These are phyloP conservation scores for Clonostachys byssicola DNA, from an alignment of 2,329 filamentous ascomycete species.

Conservation along the genomic window DNA sequence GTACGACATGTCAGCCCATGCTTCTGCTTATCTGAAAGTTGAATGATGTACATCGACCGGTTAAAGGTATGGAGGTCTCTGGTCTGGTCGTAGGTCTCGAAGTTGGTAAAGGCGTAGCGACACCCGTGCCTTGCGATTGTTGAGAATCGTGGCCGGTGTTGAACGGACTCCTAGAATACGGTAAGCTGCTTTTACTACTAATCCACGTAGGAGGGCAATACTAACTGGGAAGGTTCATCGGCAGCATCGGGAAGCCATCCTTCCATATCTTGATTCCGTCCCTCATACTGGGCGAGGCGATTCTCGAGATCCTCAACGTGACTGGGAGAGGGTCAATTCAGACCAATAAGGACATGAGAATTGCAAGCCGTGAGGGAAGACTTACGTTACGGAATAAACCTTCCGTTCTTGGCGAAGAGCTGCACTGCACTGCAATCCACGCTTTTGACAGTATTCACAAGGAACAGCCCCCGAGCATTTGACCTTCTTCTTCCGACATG, in stretches of 20 bases:
- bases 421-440: neutral
- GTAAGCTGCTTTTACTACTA: neutral
- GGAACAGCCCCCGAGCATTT: neutral
- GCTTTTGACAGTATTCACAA: neutral
- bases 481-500: too few species aligned
- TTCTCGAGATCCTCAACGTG: neutral
- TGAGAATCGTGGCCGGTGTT: too few species aligned
- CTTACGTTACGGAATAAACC: neutral
- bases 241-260: neutral
- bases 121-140: too few species aligned
- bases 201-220: neutral
- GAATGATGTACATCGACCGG: neutral
- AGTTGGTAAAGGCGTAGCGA: neutral
- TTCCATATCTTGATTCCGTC: neutral
- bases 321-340: neutral
- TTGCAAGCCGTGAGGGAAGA: neutral
- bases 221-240: neutral
- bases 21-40: neutral
- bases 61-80: neutral
- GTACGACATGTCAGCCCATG: neutral
- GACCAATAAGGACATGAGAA: neutral
- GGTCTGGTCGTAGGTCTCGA: neutral
- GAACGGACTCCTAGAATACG: too few species aligned
- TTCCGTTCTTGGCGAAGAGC: neutral
- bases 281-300: neutral